Evolutionary conservation across 177 flowering plant genomes (phyloP).

Genomic region (Vitis hybrid): DNA sequence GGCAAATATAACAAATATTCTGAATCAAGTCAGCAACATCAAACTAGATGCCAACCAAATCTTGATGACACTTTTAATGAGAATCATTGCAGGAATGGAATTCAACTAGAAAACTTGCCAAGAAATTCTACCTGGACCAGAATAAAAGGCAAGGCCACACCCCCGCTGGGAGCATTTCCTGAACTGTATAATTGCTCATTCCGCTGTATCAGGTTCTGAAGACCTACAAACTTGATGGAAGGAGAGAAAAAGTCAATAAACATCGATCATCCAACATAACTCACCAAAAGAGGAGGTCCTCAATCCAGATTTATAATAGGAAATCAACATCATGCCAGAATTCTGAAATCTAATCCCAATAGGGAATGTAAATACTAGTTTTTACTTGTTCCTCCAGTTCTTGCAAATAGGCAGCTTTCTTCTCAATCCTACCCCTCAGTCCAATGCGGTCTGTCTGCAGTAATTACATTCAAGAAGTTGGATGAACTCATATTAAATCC

Average conservation of each 20-base stretch:
- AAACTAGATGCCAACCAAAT: neutral
- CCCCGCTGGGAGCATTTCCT: conserved; percentile 71
- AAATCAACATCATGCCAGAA: neutral
- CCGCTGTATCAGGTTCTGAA: conserved; percentile 71
- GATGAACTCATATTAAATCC: conserved; percentile 10
- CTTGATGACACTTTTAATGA: neutral
- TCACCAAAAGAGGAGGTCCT: neutral
- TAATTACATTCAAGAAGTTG: conserved; percentile 5
- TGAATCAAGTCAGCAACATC: no score
- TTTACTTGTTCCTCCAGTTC: conserved; percentile 94
- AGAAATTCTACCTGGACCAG: conserved; percentile 66
- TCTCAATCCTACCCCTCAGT: conserved; percentile 68
- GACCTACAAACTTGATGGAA: conserved; percentile 56
- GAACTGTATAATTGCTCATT: conserved; percentile 68
- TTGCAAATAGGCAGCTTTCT: conserved; percentile 84
- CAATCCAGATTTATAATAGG: neutral
- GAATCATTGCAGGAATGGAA: no score
- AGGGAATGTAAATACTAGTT: neutral
- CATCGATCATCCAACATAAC: neutral
- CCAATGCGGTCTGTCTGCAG: conserved; percentile 65
- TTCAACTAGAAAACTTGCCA: neutral
- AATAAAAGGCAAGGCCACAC: conserved; percentile 84
- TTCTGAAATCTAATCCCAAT: neutral
- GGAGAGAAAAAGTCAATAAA: conserved; percentile 16
- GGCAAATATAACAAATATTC: no score